phyloP scores from a whole-genome alignment of 257 asterid species.

The Primulina eburnea region DNA sequence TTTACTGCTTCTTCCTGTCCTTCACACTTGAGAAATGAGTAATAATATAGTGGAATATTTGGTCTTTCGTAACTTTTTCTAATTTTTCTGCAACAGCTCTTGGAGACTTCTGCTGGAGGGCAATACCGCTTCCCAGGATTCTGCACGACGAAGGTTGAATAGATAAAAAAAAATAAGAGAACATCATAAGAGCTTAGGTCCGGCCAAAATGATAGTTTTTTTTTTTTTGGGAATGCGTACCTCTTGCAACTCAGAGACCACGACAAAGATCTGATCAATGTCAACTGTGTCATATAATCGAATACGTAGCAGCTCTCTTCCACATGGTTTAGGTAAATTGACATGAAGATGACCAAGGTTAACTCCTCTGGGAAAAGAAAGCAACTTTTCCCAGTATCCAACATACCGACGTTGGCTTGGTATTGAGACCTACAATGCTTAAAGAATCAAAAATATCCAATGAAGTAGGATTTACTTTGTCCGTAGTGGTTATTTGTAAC shows the following conservation, averaged over 20 bases:
- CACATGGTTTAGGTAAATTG: conserved; percentile 48
- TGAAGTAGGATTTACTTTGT: neutral
- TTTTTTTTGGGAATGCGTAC: conserved; percentile 25
- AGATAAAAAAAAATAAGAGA: neutral
- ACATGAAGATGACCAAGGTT: conserved; percentile 37
- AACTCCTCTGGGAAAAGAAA: conserved; percentile 34
- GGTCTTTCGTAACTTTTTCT: conserved; percentile 40
- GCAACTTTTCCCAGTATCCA: conserved; percentile 59
- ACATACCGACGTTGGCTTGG: conserved; percentile 86
- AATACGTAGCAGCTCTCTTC: conserved; percentile 56
- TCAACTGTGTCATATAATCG: conserved; percentile 59
- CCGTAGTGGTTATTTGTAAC: neutral
- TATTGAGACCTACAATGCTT: conserved; percentile 55
- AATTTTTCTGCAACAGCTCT: conserved; percentile 57
- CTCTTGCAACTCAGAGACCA: conserved; percentile 59
- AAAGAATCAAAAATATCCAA: neutral
- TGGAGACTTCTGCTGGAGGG: conserved; percentile 59
- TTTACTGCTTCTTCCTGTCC: conserved; percentile 38
- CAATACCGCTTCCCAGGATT: conserved; percentile 54
- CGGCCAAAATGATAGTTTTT: neutral
- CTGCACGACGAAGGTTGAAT: conserved; percentile 26
- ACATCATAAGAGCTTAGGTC: neutral
- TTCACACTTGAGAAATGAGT: conserved; percentile 55
- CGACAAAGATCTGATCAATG: conserved; percentile 51
- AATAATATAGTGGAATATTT: conserved; percentile 49